A percentile compares a stretch with the other conserved stretches of the same genome.
Conservation (phyloP, 2,329 filamentous ascomycete species). For the Dendryphion nanum region DNA sequence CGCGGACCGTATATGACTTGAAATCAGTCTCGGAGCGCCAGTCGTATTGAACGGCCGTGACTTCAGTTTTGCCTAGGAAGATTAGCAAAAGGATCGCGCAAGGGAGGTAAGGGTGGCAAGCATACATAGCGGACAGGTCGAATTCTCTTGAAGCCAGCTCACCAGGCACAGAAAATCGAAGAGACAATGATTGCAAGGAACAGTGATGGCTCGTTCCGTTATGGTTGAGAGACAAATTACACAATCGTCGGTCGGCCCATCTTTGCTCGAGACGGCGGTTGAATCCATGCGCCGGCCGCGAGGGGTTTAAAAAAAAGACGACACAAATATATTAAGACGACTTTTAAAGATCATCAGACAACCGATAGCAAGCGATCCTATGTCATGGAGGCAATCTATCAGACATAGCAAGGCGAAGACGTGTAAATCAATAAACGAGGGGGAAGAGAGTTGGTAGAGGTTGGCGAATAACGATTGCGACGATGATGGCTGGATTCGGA, state of each 20-base stretch:
- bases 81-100: too few relatives aligned
- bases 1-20: slow-evolving; percentile 61
- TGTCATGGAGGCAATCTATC: too few relatives aligned
- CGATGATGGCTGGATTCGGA: too few relatives aligned
- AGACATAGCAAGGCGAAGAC: too few relatives aligned
- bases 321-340: too few relatives aligned
- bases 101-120: too few relatives aligned
- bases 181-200: slow-evolving; percentile 74
- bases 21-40: slow-evolving; percentile 53
- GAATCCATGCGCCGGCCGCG: slow-evolving; percentile 18
- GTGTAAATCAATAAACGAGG: too few relatives aligned
- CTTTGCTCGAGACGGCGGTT: slow-evolving; percentile 9
- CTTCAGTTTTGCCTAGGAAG: slow-evolving; percentile 48
- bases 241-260: slow-evolving; percentile 49
- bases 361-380: too few relatives aligned
- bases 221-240: slow-evolving; percentile 84
- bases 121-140: slow-evolving; percentile 80
- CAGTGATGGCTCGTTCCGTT: slow-evolving; percentile 67
- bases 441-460: too few relatives aligned
- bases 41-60: slow-evolving; percentile 65
- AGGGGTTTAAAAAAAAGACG: too few relatives aligned
- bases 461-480: too few relatives aligned
- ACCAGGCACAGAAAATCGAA: slow-evolving; percentile 85
- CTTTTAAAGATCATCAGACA: too few relatives aligned
- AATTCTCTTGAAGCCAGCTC: slow-evolving; percentile 74